A percentile compares a stretch with the other conserved stretches of the same genome.
Conservation (phyloP, 2,329 filamentous ascomycete genomes). For the Verticillium albo-atrum region DNA sequence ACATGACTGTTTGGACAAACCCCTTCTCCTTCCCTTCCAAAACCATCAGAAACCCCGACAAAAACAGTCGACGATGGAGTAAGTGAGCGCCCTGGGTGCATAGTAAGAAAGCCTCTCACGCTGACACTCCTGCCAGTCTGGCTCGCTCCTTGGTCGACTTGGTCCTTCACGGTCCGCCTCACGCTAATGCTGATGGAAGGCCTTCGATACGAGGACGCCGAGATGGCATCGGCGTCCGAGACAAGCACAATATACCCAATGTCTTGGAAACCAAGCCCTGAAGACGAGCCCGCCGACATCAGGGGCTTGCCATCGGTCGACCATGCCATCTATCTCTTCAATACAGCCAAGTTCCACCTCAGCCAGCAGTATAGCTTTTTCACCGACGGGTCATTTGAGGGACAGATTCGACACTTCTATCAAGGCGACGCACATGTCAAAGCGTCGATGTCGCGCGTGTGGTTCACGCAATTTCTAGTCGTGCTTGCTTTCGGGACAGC, state of each 20-base stretch:
- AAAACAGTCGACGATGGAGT: no score
- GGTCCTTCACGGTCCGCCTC: conserved; percentile 27
- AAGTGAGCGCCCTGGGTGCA: no score
- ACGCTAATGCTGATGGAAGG: conserved; percentile 25
- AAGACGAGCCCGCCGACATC: conserved; percentile 21
- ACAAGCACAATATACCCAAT: conserved; percentile 24
- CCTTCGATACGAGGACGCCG: conserved; percentile 17
- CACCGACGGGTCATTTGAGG: conserved; percentile 24
- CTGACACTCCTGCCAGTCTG: conserved; percentile 15
- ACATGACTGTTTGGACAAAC: no score
- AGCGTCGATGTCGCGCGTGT: conserved; percentile 16
- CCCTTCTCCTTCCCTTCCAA: no score
- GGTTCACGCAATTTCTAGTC: conserved; percentile 20
- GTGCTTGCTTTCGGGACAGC: conserved; percentile 17
- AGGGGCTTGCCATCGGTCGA: conserved; percentile 27
- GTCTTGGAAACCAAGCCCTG: conserved; percentile 13
- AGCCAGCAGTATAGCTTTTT: conserved; percentile 29
- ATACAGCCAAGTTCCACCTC: conserved; percentile 32
- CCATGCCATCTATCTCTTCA: conserved; percentile 25
- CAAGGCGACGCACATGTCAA: conserved; percentile 12
- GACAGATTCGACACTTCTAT: conserved; percentile 21
- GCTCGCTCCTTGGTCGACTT: conserved; percentile 26
- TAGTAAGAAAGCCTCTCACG: not conserved
- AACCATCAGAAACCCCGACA: no score
- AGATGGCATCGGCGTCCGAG: conserved; percentile 15